These are phyloP conservation scores for Ceratocystis colombiana DNA, from an alignment of 2,329 filamentous ascomycete genomes.

Conservation along the genomic window DNA sequence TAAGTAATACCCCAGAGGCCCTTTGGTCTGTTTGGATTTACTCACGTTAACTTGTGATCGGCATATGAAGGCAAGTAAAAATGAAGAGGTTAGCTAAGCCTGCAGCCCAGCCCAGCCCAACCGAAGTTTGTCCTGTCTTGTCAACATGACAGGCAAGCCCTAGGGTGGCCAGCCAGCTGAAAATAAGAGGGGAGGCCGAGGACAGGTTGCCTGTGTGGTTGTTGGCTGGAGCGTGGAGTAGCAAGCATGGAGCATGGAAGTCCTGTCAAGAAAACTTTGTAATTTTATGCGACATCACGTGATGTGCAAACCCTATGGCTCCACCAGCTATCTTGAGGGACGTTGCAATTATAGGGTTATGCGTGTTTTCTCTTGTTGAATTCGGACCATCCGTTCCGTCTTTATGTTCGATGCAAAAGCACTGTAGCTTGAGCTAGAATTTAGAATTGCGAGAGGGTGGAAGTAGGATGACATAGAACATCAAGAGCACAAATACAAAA, in stretches of 20 bases:
- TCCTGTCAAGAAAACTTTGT: too few relatives aligned
- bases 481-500: too few relatives aligned
- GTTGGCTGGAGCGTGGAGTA: not conserved
- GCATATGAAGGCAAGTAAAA: not conserved
- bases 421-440: too few relatives aligned
- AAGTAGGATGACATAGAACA: too few relatives aligned
- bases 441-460: too few relatives aligned
- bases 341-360: too few relatives aligned
- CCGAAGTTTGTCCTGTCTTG: slow-evolving; percentile 5
- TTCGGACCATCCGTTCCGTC: too few relatives aligned
- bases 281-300: too few relatives aligned
- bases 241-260: not conserved
- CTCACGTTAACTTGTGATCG: slow-evolving; percentile 10
- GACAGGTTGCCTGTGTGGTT: not conserved
- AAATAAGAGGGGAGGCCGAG: slow-evolving; percentile 7
- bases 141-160: not conserved
- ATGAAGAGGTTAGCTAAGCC: slow-evolving; percentile 2
- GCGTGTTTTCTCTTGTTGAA: too few relatives aligned
- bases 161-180: slow-evolving; percentile 12
- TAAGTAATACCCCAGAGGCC: not conserved
- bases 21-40: slow-evolving; percentile 10
- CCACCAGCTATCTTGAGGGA: too few relatives aligned
- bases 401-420: too few relatives aligned
- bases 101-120: slow-evolving; percentile 7
- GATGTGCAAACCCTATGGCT: too few relatives aligned